Evolutionary conservation across 2,329 filamentous ascomycete genomes (phyloP), one percentile per base, ranked within the genome.

Genomic region (Polytolypa hystricis): DNA sequence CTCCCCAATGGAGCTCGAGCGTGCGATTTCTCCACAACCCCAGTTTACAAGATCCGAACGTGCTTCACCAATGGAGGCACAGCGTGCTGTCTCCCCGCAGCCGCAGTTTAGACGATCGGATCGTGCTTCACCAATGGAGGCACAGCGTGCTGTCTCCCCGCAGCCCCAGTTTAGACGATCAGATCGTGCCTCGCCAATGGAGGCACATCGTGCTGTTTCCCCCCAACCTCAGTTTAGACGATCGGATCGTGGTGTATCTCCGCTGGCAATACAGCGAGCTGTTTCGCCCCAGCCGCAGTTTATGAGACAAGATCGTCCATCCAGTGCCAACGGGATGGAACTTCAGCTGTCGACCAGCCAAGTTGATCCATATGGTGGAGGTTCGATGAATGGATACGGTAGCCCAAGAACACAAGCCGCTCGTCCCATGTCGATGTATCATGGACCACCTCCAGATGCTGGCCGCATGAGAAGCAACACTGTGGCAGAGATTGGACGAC

Each of bases 391-490:
- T 35, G 52, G 55, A 15, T 59, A 59, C 28, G 47, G 47, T 20
- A 51, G 56, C 37, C 30, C 26, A 41, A 37, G 35, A 41, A 35
- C 31, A 9, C 66, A 70, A 39, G 34, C 18, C 34, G 20, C 26
- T 17, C 60, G 60, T 17, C 62, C 64, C 4, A 56, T 58, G 40
- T 64, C 67, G n/a, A 67, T 60, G 33, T 68, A 70, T 45, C 73
- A 73, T 41, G 67, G 66, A n/a, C 32, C 38, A 9, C 31, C 39
- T 14, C 36, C 30, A 1, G 42, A 43, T 8, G 61, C 65, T 29
- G 37, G 42, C 31, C 58, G 68, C 28, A 68, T 66, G n/a, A 58
- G 74, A 46, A 94, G 86, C 59, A 85, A 89, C 68, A 94, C 86
- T 51, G 71, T 91, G 51, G 71, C 75, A 17, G 77, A 78, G n/a